These are phyloP conservation scores for Colletotrichum nymphaeae DNA, from an alignment of 2,329 filamentous ascomycete species.

Conservation along the genomic window DNA sequence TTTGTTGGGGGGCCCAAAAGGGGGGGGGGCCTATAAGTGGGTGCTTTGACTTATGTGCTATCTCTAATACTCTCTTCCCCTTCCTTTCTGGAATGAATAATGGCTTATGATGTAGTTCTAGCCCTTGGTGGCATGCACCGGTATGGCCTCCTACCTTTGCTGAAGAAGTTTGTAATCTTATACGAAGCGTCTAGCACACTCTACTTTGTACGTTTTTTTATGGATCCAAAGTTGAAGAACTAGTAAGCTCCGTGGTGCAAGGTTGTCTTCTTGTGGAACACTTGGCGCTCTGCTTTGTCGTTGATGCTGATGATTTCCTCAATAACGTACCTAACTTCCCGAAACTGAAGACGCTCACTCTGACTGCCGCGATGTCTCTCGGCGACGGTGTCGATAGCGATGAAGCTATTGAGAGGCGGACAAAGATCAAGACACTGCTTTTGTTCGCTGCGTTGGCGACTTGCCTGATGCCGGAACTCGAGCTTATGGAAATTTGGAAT, in stretches of 20 bases:
- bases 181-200: not conserved
- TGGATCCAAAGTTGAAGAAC: not conserved
- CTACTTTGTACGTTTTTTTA: not conserved
- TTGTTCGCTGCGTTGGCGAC: not conserved
- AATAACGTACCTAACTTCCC: not conserved
- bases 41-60: too few species aligned
- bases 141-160: too few species aligned
- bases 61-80: not conserved
- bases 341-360: not conserved
- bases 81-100: not conserved
- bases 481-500: constrained; percentile 9
- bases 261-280: not conserved
- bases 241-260: not conserved
- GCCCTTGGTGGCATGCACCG: too few species aligned
- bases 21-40: too few species aligned
- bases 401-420: not conserved
- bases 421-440: not conserved
- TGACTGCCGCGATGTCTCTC: not conserved
- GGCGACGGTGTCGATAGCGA: not conserved
- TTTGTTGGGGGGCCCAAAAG: too few species aligned
- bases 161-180: not conserved
- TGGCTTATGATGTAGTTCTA: too few species aligned
- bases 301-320: constrained; percentile 4
- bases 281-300: not conserved
- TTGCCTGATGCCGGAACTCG: not conserved